Evolutionary conservation across 108 stramenopile species (phyloP).

Genomic region (Stephanodiscus triporus): DNA sequence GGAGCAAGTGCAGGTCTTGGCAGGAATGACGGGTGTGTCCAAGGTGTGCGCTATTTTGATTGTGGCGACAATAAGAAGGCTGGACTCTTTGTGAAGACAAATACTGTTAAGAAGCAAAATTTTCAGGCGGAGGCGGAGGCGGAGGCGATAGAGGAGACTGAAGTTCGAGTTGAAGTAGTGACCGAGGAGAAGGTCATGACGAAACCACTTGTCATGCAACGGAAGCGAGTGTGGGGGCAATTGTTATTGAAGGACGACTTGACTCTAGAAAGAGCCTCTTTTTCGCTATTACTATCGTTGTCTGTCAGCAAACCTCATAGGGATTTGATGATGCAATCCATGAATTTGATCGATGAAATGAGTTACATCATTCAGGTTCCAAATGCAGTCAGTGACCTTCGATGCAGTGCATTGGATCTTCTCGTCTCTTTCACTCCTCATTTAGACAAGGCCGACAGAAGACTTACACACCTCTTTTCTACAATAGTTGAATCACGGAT

Average conservation of each 20-base stretch:
- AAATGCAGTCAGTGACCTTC: slow-evolving; percentile 5
- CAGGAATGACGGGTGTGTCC: slow-evolving; percentile 17
- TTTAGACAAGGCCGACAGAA: slow-evolving; percentile 1
- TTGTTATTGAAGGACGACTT: slow-evolving; percentile 19
- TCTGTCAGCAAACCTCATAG: slow-evolving; percentile 30
- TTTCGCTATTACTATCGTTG: slow-evolving; percentile 18
- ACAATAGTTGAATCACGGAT: slow-evolving; percentile 28
- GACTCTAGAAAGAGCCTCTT: slow-evolving; percentile 28
- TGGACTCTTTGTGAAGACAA: slow-evolving; percentile 36
- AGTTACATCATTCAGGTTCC: slow-evolving; percentile 6
- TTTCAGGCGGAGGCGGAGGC: neutral
- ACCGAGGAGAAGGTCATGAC: neutral
- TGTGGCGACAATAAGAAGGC: slow-evolving; percentile 28
- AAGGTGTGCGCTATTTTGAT: slow-evolving; percentile 24
- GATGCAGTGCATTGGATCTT: slow-evolving; percentile 27
- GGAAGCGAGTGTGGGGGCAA: neutral
- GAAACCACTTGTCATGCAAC: neutral
- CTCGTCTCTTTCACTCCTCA: slow-evolving; percentile 19
- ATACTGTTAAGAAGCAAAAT: slow-evolving; percentile 12
- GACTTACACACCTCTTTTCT: slow-evolving; percentile 22
- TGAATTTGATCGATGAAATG: slow-evolving; percentile 15
- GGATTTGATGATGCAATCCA: slow-evolving; percentile 18
- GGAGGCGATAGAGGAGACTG: slow-evolving; percentile 10
- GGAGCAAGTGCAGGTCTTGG: slow-evolving; percentile 57
- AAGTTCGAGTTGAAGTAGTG: slow-evolving; percentile 20